Conservation (phyloP, 495 filamentous ascomycete genomes). For the Viridothelium virens region DNA sequence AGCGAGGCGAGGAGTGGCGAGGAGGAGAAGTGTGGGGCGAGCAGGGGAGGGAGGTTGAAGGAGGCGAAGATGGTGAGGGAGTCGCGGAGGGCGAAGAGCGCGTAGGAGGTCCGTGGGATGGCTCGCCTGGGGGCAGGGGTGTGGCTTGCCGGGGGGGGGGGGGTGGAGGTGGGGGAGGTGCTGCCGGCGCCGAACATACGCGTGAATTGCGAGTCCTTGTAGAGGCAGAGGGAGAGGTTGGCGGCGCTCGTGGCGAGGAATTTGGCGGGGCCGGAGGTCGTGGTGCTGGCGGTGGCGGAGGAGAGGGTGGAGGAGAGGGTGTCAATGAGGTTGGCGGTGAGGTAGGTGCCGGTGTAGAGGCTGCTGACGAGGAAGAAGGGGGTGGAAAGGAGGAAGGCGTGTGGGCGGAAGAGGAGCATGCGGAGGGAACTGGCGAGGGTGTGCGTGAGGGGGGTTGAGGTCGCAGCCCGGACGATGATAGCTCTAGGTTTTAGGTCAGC, state of each 20-base stretch:
- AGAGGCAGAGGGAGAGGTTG: conserved; percentile 84
- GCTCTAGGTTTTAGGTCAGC: conserved; percentile 44
- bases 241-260: conserved; percentile 75
- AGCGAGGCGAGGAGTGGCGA: conserved; percentile 41
- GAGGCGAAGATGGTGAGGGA: conserved; percentile 87
- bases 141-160: conserved; percentile 49
- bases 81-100: conserved; percentile 76
- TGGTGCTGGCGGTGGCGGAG: conserved; percentile 46
- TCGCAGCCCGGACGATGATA: conserved; percentile 93
- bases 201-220: conserved; percentile 86
- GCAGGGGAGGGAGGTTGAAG: conserved; percentile 78
- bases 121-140: conserved; percentile 40
- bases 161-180: conserved; percentile 43
- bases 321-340: conserved; percentile 83
- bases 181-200: conserved; percentile 62
- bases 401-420: conserved; percentile 60
- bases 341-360: conserved; percentile 84
- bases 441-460: conserved; percentile 58
- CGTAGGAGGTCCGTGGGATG: conserved; percentile 57
- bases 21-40: conserved; percentile 58
- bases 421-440: conserved; percentile 59
- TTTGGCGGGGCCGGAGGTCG: conserved; percentile 69
- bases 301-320: conserved; percentile 62
- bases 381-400: conserved; percentile 62
- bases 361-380: conserved; percentile 81